A percentile compares a stretch with the other conserved stretches of the same genome.
phyloP scores from a whole-genome alignment of 1,139 yeast genomes.

The Nakaseomyces nivariensis region DNA sequence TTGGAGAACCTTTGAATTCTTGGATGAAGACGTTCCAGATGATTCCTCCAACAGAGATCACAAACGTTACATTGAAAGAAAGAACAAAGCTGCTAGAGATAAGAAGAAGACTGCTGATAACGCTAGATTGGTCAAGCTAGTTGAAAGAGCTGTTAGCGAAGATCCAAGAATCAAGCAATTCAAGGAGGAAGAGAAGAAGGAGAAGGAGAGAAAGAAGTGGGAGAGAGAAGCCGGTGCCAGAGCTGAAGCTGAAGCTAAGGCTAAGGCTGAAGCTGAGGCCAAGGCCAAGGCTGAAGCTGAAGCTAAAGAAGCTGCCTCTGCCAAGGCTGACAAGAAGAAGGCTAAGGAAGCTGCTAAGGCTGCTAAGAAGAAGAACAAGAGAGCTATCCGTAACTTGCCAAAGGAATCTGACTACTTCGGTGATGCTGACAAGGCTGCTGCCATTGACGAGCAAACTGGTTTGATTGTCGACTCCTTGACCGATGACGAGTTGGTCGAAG shows the following conservation, averaged over 20 bases:
- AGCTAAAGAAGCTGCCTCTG: slow-evolving; percentile 44
- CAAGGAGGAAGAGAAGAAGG: slow-evolving; percentile 92
- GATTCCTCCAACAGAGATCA: slow-evolving; percentile 98
- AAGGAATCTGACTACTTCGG: slow-evolving; percentile 85
- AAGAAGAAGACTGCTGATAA: slow-evolving; percentile 97
- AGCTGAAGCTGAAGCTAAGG: slow-evolving; percentile 85
- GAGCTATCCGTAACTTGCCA: slow-evolving; percentile 72
- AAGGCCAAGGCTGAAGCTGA: slow-evolving; percentile 71
- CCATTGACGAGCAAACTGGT: slow-evolving; percentile 72
- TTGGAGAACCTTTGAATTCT: slow-evolving; percentile 96
- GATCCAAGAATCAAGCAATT: slow-evolving; percentile 93
- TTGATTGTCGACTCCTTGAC: slow-evolving; percentile 68
- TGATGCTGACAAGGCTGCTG: slow-evolving; percentile 53
- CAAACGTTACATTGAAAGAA: slow-evolving; percentile 96
- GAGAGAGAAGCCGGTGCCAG: slow-evolving; percentile 96
- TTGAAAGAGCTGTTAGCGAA: slow-evolving; percentile 76
- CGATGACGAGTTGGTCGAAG: slow-evolving; percentile 61
- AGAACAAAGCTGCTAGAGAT: slow-evolving; percentile 92
- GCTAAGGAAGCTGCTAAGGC: slow-evolving; percentile 95
- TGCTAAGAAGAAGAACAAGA: slow-evolving; percentile 97
- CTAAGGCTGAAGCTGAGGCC: slow-evolving; percentile 81
- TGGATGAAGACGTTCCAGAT: slow-evolving; percentile 99
- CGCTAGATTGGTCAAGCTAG: slow-evolving; percentile 76
- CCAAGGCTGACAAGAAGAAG: slow-evolving; percentile 69
- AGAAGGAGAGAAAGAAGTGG: slow-evolving; percentile 93